Conservation (phyloP, 2,329 filamentous ascomycete species). For the Colletotrichum sp. region DNA sequence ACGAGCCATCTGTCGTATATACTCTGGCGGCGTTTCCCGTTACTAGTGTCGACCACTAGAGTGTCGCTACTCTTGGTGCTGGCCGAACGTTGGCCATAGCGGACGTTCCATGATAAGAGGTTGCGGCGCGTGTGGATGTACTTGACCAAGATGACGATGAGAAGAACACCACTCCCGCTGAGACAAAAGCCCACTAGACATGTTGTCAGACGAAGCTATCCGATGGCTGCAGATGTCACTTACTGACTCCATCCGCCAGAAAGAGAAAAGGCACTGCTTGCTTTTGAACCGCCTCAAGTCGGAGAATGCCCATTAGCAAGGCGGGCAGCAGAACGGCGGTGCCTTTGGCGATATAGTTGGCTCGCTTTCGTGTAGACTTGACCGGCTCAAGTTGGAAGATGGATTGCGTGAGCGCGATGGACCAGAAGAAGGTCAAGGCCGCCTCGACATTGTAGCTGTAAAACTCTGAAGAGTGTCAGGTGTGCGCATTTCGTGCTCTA, state of each 20-base stretch:
- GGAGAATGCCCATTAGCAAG: constrained; percentile 36
- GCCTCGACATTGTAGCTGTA: constrained; percentile 56
- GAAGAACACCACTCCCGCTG: constrained; percentile 36
- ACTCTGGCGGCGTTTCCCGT: constrained; percentile 22
- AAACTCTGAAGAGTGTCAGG: constrained; percentile 41
- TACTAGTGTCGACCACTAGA: constrained; percentile 5
- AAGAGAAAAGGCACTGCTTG: constrained; percentile 34
- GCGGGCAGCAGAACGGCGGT: constrained; percentile 39
- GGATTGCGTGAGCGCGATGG: constrained; percentile 38
- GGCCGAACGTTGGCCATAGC: constrained; percentile 30
- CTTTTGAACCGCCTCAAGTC: constrained; percentile 29
- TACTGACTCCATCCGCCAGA: constrained; percentile 41
- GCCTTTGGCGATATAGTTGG: constrained; percentile 34
- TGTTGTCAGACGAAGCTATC: not conserved
- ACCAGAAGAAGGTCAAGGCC: constrained; percentile 51
- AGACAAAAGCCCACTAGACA: constrained; percentile 42
- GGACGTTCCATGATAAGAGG: constrained; percentile 33
- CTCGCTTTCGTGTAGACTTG: constrained; percentile 28
- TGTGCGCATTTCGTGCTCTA: not conserved
- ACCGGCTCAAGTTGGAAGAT: constrained; percentile 34
- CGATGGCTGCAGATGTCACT: constrained; percentile 14
- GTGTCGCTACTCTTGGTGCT: constrained; percentile 12
- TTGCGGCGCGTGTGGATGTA: constrained; percentile 43
- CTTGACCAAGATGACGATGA: constrained; percentile 43
- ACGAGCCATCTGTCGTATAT: constrained; percentile 52